Evolutionary conservation across 176 grass and related monocot genomes (phyloP), one percentile per base, ranked within the genome.

Genomic region (Carex cristatella): DNA sequence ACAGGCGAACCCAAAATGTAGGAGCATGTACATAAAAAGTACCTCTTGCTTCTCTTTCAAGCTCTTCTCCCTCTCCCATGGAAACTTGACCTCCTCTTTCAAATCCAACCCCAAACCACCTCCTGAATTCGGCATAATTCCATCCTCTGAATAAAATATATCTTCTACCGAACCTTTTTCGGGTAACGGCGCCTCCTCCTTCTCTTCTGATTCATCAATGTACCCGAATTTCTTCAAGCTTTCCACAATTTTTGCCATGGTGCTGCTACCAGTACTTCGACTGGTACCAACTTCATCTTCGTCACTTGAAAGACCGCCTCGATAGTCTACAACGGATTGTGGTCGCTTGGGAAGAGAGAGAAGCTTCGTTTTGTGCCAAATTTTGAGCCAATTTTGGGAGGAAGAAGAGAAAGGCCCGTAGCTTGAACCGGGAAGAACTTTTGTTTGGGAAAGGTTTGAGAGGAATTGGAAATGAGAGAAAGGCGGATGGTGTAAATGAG

Each of bases 161-260:
- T 98, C 95, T 84, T 98, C 95, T 3, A 98, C 93, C 1, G 91
- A 94, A 15, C 91, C 95, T 81, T 86, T 83, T 15, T 81, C 88
- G 42, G 95, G 93, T 35, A 90, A 85, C 75, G 19, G 85, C 2
- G 31, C 27, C 86, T 70, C 86, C n/a, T 84, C 70, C 60, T 18
- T 69, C 38, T 83, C 46, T 32, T 69, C 72, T 64, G 83, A 76
- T 42, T 87, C 91, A 30, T 87, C 89, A 32, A 74, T 86, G 85
- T 88, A 98, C 53, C 95, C 95, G 16, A 88, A 89, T 55, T 85
- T 91, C 77, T 80, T 92, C 88, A 98, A 90, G 31, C 90, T 92
- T 57, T 79, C 83, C 76, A 98, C 88, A 77, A 98, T 98, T 82
- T 88, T 94, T 2, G 87, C 68, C 95, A 98, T 95, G 37, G 93